Conservation (phyloP, 2,329 filamentous ascomycete species). For the Cadophora luteo-olivacea region DNA sequence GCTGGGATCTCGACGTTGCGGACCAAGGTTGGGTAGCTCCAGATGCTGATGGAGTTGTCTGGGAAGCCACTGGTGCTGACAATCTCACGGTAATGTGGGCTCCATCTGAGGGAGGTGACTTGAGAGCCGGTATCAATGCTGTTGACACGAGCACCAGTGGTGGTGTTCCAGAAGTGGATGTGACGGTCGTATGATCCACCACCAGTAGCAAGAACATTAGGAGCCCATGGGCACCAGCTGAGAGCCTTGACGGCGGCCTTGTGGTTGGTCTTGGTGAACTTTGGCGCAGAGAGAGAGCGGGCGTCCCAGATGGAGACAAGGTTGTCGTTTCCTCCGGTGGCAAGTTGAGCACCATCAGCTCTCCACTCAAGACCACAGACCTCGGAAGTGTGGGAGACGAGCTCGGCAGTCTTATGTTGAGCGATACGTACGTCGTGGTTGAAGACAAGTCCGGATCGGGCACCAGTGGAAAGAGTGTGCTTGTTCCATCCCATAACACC, state of each 20-base stretch:
- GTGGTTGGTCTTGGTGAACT: constrained; percentile 99
- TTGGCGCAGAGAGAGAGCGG: constrained; percentile 88
- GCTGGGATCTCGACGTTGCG: constrained; percentile 98
- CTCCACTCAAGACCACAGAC: constrained; percentile 99
- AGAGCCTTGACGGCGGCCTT: constrained; percentile 98
- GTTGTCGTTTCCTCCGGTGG: constrained; percentile 98
- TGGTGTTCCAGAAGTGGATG: constrained; percentile 99
- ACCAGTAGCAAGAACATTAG: constrained; percentile 94
- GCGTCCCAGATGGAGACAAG: constrained; percentile 99
- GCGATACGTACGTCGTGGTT: constrained; percentile 99
- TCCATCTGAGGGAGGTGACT: constrained; percentile 96
- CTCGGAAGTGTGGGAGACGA: constrained; percentile 95
- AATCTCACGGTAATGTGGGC: constrained; percentile 95
- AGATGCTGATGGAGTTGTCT: constrained; percentile 99
- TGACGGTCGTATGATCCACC: constrained; percentile 96
- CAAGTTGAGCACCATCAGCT: constrained; percentile 93
- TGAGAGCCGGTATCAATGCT: constrained; percentile 98
- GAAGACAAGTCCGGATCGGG: constrained; percentile 92
- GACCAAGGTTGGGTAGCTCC: constrained; percentile 96
- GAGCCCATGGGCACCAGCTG: constrained; percentile 98
- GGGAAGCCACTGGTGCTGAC: constrained; percentile 97
- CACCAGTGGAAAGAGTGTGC: constrained; percentile 93
- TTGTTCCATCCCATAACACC: constrained; percentile 99
- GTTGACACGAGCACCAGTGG: constrained; percentile 95
- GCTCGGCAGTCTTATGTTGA: constrained; percentile 97